These are phyloP conservation scores for Sporothrix mexicana DNA, from an alignment of 2,329 filamentous ascomycete genomes.

Conservation along the genomic window DNA sequence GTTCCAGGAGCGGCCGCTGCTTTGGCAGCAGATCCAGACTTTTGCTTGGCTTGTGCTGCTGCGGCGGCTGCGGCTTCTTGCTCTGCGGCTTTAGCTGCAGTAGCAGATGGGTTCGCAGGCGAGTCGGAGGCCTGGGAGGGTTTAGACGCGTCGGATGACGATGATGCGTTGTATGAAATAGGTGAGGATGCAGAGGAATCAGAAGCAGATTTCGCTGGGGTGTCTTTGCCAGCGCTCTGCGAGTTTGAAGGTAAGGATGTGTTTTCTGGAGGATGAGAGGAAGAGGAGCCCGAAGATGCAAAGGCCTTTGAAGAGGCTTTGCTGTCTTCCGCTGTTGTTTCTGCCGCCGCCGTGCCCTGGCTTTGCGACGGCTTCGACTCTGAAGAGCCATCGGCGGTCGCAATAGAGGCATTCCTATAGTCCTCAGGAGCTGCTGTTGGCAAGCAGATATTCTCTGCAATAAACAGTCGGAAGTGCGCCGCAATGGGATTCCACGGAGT, in stretches of 20 bases:
- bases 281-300: not conserved
- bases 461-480: conserved; percentile 19
- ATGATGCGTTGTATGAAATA: conserved; percentile 1
- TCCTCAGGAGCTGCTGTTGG: not conserved
- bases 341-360: not conserved
- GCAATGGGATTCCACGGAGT: conserved; percentile 27
- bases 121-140: conserved; percentile 10
- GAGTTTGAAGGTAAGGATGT: not conserved
- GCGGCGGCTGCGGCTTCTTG: not conserved
- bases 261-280: not conserved
- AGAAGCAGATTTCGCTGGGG: not conserved
- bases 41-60: not conserved
- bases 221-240: not conserved
- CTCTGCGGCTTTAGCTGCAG: not conserved
- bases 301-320: not conserved
- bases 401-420: not conserved
- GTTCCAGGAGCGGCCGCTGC: conserved; percentile 33
- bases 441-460: not conserved
- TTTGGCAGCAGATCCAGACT: not conserved
- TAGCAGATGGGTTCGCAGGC: not conserved
- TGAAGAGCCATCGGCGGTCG: not conserved
- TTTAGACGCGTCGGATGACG: conserved; percentile 3
- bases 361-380: not conserved
- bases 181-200: conserved; percentile 22
- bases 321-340: not conserved